phyloP scores from a whole-genome alignment of 2,329 filamentous ascomycete genomes.

The Ophiobolus disseminans region DNA sequence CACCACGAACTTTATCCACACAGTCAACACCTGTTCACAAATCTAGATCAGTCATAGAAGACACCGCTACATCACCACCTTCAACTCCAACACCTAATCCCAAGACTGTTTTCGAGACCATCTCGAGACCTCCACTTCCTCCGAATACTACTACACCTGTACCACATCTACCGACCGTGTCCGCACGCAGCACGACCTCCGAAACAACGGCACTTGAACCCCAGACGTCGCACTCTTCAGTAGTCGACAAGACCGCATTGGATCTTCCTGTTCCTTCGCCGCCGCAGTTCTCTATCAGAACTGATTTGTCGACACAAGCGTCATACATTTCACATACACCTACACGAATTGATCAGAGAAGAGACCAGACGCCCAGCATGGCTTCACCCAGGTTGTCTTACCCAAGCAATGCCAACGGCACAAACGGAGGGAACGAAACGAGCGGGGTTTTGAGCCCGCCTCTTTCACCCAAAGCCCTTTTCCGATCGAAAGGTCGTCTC shows the following conservation, averaged over 20 bases:
- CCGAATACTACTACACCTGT: neutral
- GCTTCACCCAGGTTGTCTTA: slow-evolving; percentile 12
- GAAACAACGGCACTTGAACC: neutral
- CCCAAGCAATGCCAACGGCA: slow-evolving; percentile 5
- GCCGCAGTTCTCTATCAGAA: slow-evolving; percentile 6
- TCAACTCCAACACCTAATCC: slow-evolving; percentile 5
- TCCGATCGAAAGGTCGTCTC: slow-evolving; percentile 24
- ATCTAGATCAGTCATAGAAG: neutral
- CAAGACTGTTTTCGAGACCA: neutral
- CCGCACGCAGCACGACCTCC: neutral
- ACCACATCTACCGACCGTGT: too few relatives aligned
- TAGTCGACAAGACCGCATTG: neutral
- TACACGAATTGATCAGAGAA: neutral
- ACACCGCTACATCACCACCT: neutral
- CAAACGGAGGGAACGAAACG: slow-evolving; percentile 12
- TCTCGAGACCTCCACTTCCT: too few relatives aligned
- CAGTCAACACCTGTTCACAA: slow-evolving; percentile 1
- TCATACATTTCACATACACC: slow-evolving; percentile 11
- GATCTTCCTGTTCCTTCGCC: neutral
- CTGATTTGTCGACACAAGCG: slow-evolving; percentile 9
- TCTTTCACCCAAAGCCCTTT: slow-evolving; percentile 23
- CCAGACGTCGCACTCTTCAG: neutral
- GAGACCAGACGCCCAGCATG: slow-evolving; percentile 6
- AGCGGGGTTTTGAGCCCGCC: slow-evolving; percentile 27
- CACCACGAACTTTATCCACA: too few relatives aligned